phyloP scores from a whole-genome alignment of 148 eudicot species.

The Amaranthus cruentus region DNA sequence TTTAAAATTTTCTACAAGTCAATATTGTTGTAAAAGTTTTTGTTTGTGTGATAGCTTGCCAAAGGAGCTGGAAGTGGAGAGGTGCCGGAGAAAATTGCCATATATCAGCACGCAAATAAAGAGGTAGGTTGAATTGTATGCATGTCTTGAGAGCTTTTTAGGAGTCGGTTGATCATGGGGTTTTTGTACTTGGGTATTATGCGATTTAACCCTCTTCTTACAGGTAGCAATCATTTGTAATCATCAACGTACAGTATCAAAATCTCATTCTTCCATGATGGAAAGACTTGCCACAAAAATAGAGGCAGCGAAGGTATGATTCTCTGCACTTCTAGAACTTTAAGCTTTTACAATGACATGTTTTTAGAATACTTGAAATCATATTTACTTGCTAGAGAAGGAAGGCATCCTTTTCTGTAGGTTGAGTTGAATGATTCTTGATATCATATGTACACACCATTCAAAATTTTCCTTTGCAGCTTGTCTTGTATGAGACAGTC shows the following conservation, averaged over 20 bases:
- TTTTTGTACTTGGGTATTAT: slow-evolving; percentile 8
- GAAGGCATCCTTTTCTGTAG: background rate
- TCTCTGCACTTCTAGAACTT: background rate
- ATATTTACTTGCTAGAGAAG: background rate
- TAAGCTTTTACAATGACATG: background rate
- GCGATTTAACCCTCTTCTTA: slow-evolving; percentile 19
- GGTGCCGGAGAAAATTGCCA: slow-evolving; percentile 61
- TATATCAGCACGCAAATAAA: slow-evolving; percentile 83
- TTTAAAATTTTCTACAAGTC: no score
- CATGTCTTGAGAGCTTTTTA: background rate
- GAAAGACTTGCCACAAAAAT: slow-evolving; percentile 61
- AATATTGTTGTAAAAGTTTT: slow-evolving; percentile 3
- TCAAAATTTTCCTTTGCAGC: no score
- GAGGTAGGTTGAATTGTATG: slow-evolving; percentile 45
- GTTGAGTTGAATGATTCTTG: background rate
- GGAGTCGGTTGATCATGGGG: background rate
- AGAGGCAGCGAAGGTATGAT: slow-evolving; percentile 66
- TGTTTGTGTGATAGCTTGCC: slow-evolving; percentile 46
- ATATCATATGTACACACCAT: no score
- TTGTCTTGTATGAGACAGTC: no score
- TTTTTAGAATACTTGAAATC: background rate
- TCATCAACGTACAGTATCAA: slow-evolving; percentile 96
- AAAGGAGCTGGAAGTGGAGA: slow-evolving; percentile 63
- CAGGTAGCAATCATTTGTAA: slow-evolving; percentile 98
- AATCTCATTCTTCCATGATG: slow-evolving; percentile 85